Percentiles rank a stretch among this genome's conserved stretches.
phyloP scores from a whole-genome alignment of 148 eudicot genomes.

The Nyssa sinensis region DNA sequence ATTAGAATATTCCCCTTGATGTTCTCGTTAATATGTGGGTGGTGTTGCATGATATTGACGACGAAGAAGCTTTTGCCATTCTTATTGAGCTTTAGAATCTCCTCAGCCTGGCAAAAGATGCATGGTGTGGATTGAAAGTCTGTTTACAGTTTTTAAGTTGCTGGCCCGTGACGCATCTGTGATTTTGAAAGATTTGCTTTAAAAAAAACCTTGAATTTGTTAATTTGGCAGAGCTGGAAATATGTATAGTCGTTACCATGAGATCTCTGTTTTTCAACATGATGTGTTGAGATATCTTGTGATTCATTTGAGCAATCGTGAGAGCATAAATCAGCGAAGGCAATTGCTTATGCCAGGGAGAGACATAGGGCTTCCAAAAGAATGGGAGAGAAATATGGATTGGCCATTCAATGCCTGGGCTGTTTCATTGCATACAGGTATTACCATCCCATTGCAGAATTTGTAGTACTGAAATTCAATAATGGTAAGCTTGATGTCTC shows the following conservation, averaged over 20 bases:
- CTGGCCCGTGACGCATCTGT: background rate
- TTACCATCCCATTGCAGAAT: background rate
- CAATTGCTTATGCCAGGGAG: conserved; percentile 74
- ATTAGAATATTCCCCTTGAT: conserved; percentile 69
- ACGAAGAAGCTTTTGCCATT: conserved; percentile 71
- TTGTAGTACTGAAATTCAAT: no score
- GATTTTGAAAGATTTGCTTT: background rate
- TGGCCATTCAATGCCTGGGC: conserved; percentile 63
- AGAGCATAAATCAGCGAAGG: conserved; percentile 45
- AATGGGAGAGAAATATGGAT: conserved; percentile 74
- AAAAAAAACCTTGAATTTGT: background rate
- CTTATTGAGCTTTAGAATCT: conserved; percentile 76
- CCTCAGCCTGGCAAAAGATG: conserved; percentile 62
- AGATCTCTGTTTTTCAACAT: conserved; percentile 75
- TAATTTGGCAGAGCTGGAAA: conserved; percentile 63
- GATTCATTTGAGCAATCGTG: conserved; percentile 55
- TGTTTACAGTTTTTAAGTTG: background rate
- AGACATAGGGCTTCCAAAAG: conserved; percentile 63
- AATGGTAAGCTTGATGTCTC: background rate
- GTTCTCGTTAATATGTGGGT: conserved; percentile 78
- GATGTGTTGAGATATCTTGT: conserved; percentile 87
- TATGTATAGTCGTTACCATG: conserved; percentile 62
- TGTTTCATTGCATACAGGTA: conserved; percentile 80
- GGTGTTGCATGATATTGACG: conserved; percentile 71
- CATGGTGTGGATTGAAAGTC: conserved; percentile 37